A percentile compares a stretch with the other conserved stretches of the same genome.
Evolutionary conservation across 1,139 yeast species (phyloP).

Genomic region (Hanseniaspora gamundiae): DNA sequence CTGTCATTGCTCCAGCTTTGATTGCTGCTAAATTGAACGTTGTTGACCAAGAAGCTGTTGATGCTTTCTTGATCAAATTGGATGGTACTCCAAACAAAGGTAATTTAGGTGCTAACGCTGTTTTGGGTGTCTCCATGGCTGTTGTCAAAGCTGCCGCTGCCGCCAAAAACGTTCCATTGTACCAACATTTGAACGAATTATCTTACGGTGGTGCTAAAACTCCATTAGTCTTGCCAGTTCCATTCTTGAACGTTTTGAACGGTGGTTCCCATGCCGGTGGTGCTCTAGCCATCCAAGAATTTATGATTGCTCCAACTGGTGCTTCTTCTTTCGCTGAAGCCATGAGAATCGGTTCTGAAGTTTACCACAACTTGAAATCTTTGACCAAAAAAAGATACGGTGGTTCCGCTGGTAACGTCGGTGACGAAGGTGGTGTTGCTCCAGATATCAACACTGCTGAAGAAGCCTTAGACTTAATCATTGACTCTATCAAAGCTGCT

Average conservation of each 20-base stretch:
- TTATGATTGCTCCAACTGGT: conserved; percentile 92
- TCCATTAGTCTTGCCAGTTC: conserved; percentile 85
- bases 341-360: conserved; percentile 90
- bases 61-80: conserved; percentile 60
- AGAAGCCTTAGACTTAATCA: conserved; percentile 90
- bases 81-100: conserved; percentile 94
- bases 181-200: conserved; percentile 70
- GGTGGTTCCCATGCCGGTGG: conserved; percentile 99
- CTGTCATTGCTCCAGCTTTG: conserved; percentile 79
- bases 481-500: conserved; percentile 74
- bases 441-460: conserved; percentile 87
- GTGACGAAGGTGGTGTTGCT: conserved; percentile 99
- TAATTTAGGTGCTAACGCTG: conserved; percentile 92
- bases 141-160: conserved; percentile 94
- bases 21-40: conserved; percentile 63
- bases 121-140: conserved; percentile 89
- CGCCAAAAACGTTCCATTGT: conserved; percentile 74
- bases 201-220: conserved; percentile 40
- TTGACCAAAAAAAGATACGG: conserved; percentile 89
- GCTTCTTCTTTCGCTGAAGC: conserved; percentile 86
- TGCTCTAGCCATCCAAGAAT: conserved; percentile 95
- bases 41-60: conserved; percentile 67
- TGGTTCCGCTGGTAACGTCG: conserved; percentile 95
- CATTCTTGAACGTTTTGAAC: conserved; percentile 94
- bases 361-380: conserved; percentile 87